These are phyloP conservation scores for Mucor sp. DNA, from an alignment of 371 early-diverging fungal species.

Conservation along the genomic window DNA sequence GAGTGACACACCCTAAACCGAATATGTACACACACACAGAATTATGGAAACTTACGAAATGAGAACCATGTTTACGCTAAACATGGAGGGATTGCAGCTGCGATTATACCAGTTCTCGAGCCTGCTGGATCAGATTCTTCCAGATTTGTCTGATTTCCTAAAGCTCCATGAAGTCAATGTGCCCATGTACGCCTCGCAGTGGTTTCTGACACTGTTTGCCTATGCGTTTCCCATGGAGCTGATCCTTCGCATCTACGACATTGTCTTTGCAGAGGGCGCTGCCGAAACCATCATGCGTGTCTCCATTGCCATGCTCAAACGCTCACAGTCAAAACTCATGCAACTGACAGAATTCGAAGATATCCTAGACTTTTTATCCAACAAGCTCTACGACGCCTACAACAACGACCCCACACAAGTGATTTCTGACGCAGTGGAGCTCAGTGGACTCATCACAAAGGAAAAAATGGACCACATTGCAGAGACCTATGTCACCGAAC, in stretches of 20 bases:
- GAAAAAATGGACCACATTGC: conserved; percentile 77
- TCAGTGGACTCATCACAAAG: conserved; percentile 69
- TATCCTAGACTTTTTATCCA: conserved; percentile 74
- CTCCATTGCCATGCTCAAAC: conserved; percentile 83
- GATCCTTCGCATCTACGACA: conserved; percentile 82
- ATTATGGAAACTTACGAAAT: conserved; percentile 91
- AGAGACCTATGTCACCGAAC: conserved; percentile 61
- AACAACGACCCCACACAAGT: conserved; percentile 69
- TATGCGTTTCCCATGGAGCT: conserved; percentile 81
- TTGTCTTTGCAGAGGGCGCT: conserved; percentile 88
- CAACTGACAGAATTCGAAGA: conserved; percentile 86
- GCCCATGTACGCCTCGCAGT: conserved; percentile 92
- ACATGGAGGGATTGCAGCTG: conserved; percentile 88
- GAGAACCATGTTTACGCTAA: conserved; percentile 77
- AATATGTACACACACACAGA: conserved; percentile 27
- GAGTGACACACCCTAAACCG: not conserved
- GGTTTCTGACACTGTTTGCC: conserved; percentile 93
- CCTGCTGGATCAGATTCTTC: conserved; percentile 79
- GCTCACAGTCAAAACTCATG: conserved; percentile 72
- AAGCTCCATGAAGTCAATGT: conserved; percentile 74
- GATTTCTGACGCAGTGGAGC: conserved; percentile 77
- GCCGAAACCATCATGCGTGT: conserved; percentile 90
- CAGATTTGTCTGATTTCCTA: conserved; percentile 76
- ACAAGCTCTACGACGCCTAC: conserved; percentile 78
- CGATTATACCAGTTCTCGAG: conserved; percentile 85